phyloP scores from a whole-genome alignment of 441 rosid genomes.

The Euphorbia schlechtendalii region DNA sequence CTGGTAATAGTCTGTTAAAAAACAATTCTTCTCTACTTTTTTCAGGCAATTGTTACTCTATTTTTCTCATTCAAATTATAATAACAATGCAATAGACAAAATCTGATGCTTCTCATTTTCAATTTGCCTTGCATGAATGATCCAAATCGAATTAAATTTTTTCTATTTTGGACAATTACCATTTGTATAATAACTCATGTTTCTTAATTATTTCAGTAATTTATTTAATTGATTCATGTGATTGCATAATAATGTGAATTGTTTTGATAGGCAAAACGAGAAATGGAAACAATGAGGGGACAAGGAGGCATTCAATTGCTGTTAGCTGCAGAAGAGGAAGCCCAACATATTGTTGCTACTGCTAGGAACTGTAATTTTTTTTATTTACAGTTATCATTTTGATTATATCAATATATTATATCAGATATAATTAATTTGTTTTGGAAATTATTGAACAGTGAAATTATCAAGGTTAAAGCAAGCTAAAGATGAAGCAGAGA shows the following conservation, averaged over 20 bases:
- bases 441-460: slow-evolving; percentile 28
- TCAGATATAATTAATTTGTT: not conserved
- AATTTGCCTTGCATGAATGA: not conserved
- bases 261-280: not conserved
- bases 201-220: not conserved
- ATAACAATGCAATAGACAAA: not conserved
- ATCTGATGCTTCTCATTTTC: not conserved
- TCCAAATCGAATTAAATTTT: too few species aligned
- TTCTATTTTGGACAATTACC: not conserved
- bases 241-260: not conserved
- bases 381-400: too few species aligned
- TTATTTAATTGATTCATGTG: not conserved
- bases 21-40: not conserved
- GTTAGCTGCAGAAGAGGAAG: slow-evolving; percentile 61
- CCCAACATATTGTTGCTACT: slow-evolving; percentile 46
- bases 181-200: not conserved
- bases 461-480: slow-evolving; percentile 52
- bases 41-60: not conserved
- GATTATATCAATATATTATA: too few species aligned
- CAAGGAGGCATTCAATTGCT: slow-evolving; percentile 75
- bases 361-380: slow-evolving; percentile 46
- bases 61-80: not conserved
- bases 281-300: slow-evolving; percentile 52
- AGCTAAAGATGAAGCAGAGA: slow-evolving; percentile 70
- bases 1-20: not conserved